Evolutionary conservation across 1,139 yeast species (phyloP).

Genomic region (Candida dubliniensis): DNA sequence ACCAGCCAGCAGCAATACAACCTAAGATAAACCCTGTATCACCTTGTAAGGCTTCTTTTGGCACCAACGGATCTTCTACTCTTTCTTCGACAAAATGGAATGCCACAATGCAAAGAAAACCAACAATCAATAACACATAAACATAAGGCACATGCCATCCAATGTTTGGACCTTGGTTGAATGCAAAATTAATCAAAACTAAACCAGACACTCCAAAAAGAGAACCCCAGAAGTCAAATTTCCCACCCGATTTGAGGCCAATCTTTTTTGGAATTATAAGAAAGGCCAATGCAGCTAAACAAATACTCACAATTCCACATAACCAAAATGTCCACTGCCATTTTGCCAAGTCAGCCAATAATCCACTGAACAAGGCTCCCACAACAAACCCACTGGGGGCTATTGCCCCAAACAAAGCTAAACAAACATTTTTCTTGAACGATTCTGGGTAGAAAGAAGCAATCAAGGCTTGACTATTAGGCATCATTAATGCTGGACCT

Average conservation of each 20-base stretch:
- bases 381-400: slow-evolving; percentile 59
- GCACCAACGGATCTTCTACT: slow-evolving; percentile 47
- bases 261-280: slow-evolving; percentile 45
- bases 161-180: slow-evolving; percentile 63
- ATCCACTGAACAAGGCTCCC: slow-evolving; percentile 49
- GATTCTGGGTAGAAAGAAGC: slow-evolving; percentile 54
- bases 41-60: slow-evolving; percentile 39
- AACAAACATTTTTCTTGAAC: slow-evolving; percentile 36
- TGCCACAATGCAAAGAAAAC: slow-evolving; percentile 33
- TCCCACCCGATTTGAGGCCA: slow-evolving; percentile 21
- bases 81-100: slow-evolving; percentile 38
- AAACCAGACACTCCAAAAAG: slow-evolving; percentile 49
- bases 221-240: slow-evolving; percentile 52
- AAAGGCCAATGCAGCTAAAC: slow-evolving; percentile 29
- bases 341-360: slow-evolving; percentile 42
- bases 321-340: slow-evolving; percentile 65
- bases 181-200: slow-evolving; percentile 52
- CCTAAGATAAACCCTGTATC: slow-evolving; percentile 47
- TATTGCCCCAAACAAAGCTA: slow-evolving; percentile 55
- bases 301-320: slow-evolving; percentile 37
- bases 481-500: slow-evolving; percentile 58
- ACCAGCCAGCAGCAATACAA: slow-evolving; percentile 59
- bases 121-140: slow-evolving; percentile 51
- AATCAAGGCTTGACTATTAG: slow-evolving; percentile 56
- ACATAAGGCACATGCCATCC: slow-evolving; percentile 56